Percentiles rank a stretch among this genome's conserved stretches.
phyloP scores from a whole-genome alignment of 208 protist species.

The Leptomonas seymouri region DNA sequence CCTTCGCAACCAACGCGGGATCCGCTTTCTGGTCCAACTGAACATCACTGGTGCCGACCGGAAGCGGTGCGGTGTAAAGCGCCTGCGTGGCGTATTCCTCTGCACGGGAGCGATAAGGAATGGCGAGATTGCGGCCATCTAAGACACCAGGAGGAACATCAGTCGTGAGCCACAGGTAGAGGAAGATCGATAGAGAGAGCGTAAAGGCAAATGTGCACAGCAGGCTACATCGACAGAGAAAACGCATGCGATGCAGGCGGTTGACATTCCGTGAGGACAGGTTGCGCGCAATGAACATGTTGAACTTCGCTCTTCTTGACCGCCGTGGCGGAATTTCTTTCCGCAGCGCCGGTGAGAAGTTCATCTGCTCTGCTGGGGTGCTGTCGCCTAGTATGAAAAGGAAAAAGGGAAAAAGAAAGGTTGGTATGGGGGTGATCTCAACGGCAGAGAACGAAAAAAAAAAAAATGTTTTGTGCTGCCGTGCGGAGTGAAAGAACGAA shows the following conservation, averaged over 20 bases:
- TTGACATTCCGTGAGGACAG: background rate
- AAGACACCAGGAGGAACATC: background rate
- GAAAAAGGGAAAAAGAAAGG: slow-evolving; percentile 5
- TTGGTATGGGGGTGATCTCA: background rate
- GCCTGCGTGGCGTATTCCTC: slow-evolving; percentile 10
- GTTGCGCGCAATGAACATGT: background rate
- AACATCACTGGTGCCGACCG: slow-evolving; percentile 1
- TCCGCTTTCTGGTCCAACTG: background rate
- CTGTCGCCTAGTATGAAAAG: slow-evolving; percentile 5
- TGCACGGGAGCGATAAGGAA: slow-evolving; percentile 15
- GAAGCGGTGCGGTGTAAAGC: slow-evolving; percentile 4
- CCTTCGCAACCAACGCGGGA: background rate
- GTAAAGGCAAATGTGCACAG: background rate
- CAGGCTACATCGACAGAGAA: background rate
- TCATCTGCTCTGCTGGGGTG: background rate
- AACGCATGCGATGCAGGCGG: background rate
- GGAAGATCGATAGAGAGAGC: background rate
- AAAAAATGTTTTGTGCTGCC: no score
- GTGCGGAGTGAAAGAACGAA: no score
- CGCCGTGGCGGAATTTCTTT: background rate
- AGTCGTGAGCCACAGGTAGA: slow-evolving; percentile 1
- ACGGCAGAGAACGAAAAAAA: no score
- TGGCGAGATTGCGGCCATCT: slow-evolving; percentile 12
- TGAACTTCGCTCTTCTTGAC: no score
- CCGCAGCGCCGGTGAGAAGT: background rate